phyloP scores from a whole-genome alignment of 257 asterid genomes.

The Ajuga chamaepitys region DNA sequence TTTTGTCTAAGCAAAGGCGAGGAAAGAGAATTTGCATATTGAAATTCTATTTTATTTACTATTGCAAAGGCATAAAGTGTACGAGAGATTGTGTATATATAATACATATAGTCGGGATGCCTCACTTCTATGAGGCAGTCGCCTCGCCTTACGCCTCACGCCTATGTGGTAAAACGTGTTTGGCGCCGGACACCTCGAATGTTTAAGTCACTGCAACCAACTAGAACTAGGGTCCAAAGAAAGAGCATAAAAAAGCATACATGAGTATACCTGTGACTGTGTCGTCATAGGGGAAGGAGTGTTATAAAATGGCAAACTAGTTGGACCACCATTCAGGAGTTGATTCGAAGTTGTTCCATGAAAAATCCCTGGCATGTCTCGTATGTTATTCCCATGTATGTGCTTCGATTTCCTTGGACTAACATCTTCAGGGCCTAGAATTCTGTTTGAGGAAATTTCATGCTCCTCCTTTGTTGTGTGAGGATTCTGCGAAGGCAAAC shows the following conservation, averaged over 20 bases:
- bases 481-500: constrained; percentile 38
- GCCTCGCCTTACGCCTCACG: too few species aligned
- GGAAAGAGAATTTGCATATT: too few species aligned
- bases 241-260: constrained; percentile 24
- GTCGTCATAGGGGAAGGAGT: constrained; percentile 89
- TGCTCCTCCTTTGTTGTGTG: constrained; percentile 47
- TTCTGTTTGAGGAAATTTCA: constrained; percentile 33
- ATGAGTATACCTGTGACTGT: constrained; percentile 61
- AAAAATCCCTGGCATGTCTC: constrained; percentile 65
- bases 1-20: too few species aligned
- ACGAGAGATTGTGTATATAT: too few species aligned
- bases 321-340: constrained; percentile 43
- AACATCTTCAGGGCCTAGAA: constrained; percentile 46
- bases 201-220: too few species aligned
- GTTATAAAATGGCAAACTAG: constrained; percentile 54
- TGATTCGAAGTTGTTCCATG: constrained; percentile 51
- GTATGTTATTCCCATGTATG: constrained; percentile 38
- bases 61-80: too few species aligned
- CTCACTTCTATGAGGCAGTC: too few species aligned
- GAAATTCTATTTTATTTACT: too few species aligned
- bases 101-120: too few species aligned
- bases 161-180: too few species aligned
- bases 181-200: too few species aligned
- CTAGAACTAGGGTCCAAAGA: constrained; percentile 4
- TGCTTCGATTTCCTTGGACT: constrained; percentile 71